These are phyloP conservation scores for Microdochium nivale DNA, from an alignment of 2,329 filamentous ascomycete species.

Conservation along the genomic window DNA sequence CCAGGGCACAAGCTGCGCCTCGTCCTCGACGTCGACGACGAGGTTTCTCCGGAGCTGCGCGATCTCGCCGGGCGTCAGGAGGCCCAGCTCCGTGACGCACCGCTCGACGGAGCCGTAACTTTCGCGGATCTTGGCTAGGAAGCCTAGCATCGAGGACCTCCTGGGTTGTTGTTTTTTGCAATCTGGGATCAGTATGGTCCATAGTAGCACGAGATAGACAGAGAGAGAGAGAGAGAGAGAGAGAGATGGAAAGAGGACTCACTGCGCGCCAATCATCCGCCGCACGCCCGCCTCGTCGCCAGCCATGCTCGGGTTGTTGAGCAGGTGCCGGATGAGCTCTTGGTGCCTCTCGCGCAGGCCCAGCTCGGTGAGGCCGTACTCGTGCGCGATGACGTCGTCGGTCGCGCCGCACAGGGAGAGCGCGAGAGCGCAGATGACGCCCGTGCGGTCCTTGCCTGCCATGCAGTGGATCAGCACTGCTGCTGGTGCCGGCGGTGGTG, in stretches of 20 bases:
- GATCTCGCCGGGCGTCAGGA: constrained; percentile 47
- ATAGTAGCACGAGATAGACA: neutral
- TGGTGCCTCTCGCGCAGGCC: constrained; percentile 44
- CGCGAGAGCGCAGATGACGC: constrained; percentile 49
- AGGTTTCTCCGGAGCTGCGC: constrained; percentile 20
- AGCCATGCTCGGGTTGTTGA: neutral
- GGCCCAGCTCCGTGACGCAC: constrained; percentile 52
- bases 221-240: neutral
- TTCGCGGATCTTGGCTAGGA: constrained; percentile 36
- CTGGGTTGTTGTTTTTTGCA: neutral
- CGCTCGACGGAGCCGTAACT: constrained; percentile 54
- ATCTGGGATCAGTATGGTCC: too few species aligned
- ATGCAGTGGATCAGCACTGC: constrained; percentile 52
- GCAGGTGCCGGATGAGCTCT: constrained; percentile 32
- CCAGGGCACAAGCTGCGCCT: neutral
- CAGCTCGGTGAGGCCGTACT: constrained; percentile 50
- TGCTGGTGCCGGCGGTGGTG: constrained; percentile 24
- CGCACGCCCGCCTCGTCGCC: constrained; percentile 19
- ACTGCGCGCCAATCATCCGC: constrained; percentile 32
- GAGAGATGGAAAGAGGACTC: constrained; percentile 8
- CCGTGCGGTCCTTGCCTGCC: constrained; percentile 58
- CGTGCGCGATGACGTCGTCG: constrained; percentile 36
- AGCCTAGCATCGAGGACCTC: constrained; percentile 13
- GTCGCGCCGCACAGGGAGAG: constrained; percentile 44
- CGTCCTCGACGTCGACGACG: constrained; percentile 12